phyloP scores from a whole-genome alignment of 73 alveolate species.

The Durusdinium trenchii region DNA sequence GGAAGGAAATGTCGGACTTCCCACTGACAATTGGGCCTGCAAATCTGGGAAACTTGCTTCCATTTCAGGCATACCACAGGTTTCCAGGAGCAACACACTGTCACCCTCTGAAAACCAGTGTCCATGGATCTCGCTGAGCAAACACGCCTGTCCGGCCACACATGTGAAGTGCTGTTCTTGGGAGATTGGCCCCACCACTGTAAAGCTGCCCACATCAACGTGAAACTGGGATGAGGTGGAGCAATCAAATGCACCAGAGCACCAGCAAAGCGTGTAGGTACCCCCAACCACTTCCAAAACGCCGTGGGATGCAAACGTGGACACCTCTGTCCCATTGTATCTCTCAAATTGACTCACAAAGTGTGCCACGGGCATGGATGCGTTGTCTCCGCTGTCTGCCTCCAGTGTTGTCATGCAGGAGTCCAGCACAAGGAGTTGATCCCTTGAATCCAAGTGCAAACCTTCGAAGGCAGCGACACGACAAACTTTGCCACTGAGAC shows the following conservation, averaged over 20 bases:
- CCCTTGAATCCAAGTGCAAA: background rate
- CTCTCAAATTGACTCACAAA: background rate
- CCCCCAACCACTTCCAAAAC: conserved; percentile 41
- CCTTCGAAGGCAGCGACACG: conserved; percentile 43
- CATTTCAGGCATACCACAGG: conserved; percentile 37
- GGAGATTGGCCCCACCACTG: conserved; percentile 23
- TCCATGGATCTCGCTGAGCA: background rate
- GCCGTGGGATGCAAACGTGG: conserved; percentile 1
- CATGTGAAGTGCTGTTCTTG: conserved; percentile 39
- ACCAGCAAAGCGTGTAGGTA: conserved; percentile 57
- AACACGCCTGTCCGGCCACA: conserved; percentile 11
- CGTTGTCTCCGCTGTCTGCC: background rate
- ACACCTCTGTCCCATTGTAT: conserved; percentile 31
- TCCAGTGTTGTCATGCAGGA: background rate
- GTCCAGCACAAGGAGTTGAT: conserved; percentile 43
- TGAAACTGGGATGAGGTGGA: background rate
- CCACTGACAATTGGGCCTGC: background rate
- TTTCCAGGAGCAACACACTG: conserved; percentile 18
- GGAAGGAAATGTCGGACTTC: background rate
- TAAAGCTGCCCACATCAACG: conserved; percentile 44
- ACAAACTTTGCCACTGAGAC: conserved; percentile 52
- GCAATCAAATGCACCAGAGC: background rate
- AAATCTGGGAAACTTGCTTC: background rate
- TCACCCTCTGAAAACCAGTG: conserved; percentile 22
- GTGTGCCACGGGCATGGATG: background rate